Evolutionary conservation across 768 basidiomycete genomes (phyloP), one percentile per base, ranked within the genome.

Genomic region (Rubroboletus satanas): DNA sequence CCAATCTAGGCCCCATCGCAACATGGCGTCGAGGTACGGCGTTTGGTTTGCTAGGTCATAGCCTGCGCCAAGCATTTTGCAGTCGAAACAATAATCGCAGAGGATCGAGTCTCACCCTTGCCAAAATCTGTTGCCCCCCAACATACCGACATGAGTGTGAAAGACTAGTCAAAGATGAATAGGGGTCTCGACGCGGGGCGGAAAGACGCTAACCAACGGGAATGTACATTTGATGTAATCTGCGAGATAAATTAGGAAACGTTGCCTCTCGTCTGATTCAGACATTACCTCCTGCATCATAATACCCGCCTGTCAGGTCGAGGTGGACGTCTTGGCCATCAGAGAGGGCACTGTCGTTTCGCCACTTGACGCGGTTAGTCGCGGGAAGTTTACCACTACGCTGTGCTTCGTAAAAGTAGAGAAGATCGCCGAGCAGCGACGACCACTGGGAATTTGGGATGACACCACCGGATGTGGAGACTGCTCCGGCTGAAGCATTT

Each of bases 331-430:
- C 87, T 54, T 76, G 70, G 14, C 93, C 95, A 71, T 98, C 95
- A 35, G 83, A 73, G 23, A 86, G 62, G 17, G 83, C 81, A 63
- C 90, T 92, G 52, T 87, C 80, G 63, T 97, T 97, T 49, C 94
- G 77, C 95, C 95, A 98, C 26, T 80, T 66, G 2, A 95, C 90
- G 38, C 94, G 80, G 56, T 90, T 90, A 5, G 75, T 75, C 12
- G 72, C 62, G 0, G 87, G 80, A 15, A 96, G 78, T 41, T 77
- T 76, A 15, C 94, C 94, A 51, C 88, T 90, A 18, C 94, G 79
- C 65, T 97, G 94, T 1, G 86, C 93, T 58, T 97, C 94, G 65
- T 94, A 97, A 70, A 96, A 96, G 66, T 84, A 96, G 28, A 96
- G 67, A 28, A 87, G 70, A 67, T 87, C 84, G 4, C 93, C 94